These are phyloP conservation scores for Elsinoe perseae DNA, from an alignment of 2,329 filamentous ascomycete species.

Conservation along the genomic window DNA sequence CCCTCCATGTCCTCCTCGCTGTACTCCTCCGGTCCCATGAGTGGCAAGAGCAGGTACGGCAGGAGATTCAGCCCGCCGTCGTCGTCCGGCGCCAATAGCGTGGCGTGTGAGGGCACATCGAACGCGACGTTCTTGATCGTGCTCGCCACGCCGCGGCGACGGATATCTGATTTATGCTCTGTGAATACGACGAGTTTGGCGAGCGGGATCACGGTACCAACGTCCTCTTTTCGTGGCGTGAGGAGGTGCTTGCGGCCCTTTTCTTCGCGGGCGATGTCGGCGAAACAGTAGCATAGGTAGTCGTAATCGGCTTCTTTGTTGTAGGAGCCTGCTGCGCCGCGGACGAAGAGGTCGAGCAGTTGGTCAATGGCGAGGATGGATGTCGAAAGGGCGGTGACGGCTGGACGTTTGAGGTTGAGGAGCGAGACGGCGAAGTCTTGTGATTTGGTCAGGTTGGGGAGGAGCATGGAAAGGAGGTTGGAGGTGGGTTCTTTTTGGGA, in stretches of 20 bases:
- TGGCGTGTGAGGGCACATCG: slow-evolving; percentile 63
- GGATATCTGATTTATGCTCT: slow-evolving; percentile 73
- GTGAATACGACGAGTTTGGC: slow-evolving; percentile 93
- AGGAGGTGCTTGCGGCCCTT: slow-evolving; percentile 52
- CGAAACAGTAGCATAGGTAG: slow-evolving; percentile 89
- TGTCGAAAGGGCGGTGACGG: slow-evolving; percentile 62
- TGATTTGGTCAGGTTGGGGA: slow-evolving; percentile 84
- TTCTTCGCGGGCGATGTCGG: slow-evolving; percentile 71
- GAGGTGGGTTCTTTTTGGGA: slow-evolving; percentile 69
- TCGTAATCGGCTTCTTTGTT: slow-evolving; percentile 84
- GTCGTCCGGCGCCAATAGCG: slow-evolving; percentile 26
- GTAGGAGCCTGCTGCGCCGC: slow-evolving; percentile 71
- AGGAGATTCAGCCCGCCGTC: slow-evolving; percentile 70
- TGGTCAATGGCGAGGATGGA: slow-evolving; percentile 76
- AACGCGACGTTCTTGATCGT: slow-evolving; percentile 94
- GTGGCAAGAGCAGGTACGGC: slow-evolving; percentile 79
- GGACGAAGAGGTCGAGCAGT: slow-evolving; percentile 91
- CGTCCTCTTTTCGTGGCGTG: slow-evolving; percentile 57
- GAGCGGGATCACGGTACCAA: slow-evolving; percentile 70
- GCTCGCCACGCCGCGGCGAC: slow-evolving; percentile 87
- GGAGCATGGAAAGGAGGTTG: slow-evolving; percentile 79
- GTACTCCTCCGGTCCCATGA: slow-evolving; percentile 83
- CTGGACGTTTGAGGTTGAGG: slow-evolving; percentile 57
- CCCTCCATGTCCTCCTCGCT: slow-evolving; percentile 73
- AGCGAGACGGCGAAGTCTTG: slow-evolving; percentile 60